Conservation (phyloP, 2,329 filamentous ascomycete species). For the Intubia oerlemansii region DNA sequence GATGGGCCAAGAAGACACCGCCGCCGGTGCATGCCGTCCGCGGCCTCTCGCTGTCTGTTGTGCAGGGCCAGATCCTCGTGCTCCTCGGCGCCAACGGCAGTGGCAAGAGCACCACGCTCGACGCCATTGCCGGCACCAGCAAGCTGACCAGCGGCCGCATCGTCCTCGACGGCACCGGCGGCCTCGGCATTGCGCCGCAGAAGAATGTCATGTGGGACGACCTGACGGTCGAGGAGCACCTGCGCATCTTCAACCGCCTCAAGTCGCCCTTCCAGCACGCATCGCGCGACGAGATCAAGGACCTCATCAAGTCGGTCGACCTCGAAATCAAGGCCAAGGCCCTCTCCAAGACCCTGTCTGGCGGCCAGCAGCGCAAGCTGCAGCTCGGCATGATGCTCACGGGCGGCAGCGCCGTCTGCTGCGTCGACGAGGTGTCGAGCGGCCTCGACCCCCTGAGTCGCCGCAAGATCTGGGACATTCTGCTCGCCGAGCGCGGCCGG, state of each 20-base stretch:
- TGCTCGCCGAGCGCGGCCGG: conserved; percentile 61
- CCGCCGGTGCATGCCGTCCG: conserved; percentile 63
- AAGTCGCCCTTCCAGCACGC: conserved; percentile 42
- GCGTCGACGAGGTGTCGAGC: conserved; percentile 77
- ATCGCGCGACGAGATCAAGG: conserved; percentile 32
- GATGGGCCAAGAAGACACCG: conserved; percentile 23
- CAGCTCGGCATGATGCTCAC: conserved; percentile 93
- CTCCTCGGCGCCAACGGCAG: conserved; percentile 77
- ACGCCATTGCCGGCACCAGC: conserved; percentile 68
- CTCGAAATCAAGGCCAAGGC: conserved; percentile 54
- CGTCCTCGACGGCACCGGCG: conserved; percentile 54
- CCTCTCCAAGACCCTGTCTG: conserved; percentile 56
- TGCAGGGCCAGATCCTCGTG: conserved; percentile 65
- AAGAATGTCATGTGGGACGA: conserved; percentile 91
- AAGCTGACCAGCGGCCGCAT: conserved; percentile 58
- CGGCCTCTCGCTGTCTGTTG: conserved; percentile 46
- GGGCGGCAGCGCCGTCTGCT: conserved; percentile 71
- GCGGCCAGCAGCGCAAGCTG: conserved; percentile 79
- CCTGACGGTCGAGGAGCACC: conserved; percentile 67
- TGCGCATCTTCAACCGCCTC: conserved; percentile 62
- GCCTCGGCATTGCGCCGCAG: conserved; percentile 73
- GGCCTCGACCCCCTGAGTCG: conserved; percentile 74
- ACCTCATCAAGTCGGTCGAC: conserved; percentile 51
- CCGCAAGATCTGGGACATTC: conserved; percentile 84
- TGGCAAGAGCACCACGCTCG: conserved; percentile 76